Evolutionary conservation across 805 yeast genomes (phyloP), one percentile per base, ranked within the genome.

Genomic region (Barnettozyma sucrosica): DNA sequence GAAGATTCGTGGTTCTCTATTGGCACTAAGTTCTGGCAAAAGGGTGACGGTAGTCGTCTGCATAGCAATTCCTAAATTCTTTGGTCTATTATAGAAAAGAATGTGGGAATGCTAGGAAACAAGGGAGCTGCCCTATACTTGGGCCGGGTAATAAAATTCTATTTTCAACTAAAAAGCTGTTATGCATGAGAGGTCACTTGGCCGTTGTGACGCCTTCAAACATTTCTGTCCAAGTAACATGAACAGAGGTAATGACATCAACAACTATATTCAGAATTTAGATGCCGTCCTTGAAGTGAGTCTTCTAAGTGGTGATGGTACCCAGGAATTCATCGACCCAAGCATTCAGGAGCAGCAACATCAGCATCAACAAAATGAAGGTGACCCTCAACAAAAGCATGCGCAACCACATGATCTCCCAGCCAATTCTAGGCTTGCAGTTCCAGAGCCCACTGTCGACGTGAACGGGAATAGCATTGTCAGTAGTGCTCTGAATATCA

Each of bases 261-360:
- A 47, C 46, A 51, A 38, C 21, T 54, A 54, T 28, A 54, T 54
- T 3, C 54, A 52, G 26, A 50, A 52, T 41, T 44, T 54, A 18
- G 57, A 54, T 23, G 52, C 52, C 23, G 56, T 48, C 2, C 43
- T 53, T 16, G 36, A 46, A 4, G 55, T 45, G 3, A 53, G 47
- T 16, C 36, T 53, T 9, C 23, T 39, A 25, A 20, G 30, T 5
- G 36, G 46, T 20, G 52, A 49, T 8, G 34, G 34, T 7, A 41
- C 43, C 9, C 47, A 45, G 25, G 40, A 24, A 19, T 46, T 48
- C 37, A 49, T 48, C 11, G 51, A 51, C 24, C 51, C 53, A n/a
- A 41, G 41, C 5, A 40, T 51, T 20, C 26, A 20, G 18, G 32
- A 32, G 18, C 33, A n/a, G 16, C 37, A 14, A 21, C 25, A 32